Evolutionary conservation across 2,329 filamentous ascomycete species (phyloP).

Genomic region (Metarhizium rileyi): DNA sequence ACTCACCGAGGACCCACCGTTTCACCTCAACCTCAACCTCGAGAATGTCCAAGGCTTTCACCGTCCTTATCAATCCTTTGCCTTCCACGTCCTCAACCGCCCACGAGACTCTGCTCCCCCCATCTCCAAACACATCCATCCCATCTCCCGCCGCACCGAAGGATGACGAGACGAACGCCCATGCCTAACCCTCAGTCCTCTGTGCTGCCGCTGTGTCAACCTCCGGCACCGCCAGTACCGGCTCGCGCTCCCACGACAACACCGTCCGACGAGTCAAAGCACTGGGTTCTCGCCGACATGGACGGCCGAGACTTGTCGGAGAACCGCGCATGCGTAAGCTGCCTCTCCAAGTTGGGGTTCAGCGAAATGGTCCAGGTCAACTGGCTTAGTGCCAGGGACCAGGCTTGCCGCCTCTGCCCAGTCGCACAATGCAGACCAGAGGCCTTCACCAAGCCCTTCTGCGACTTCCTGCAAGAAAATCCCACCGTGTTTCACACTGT

Average conservation of each 20-base stretch:
- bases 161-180: constrained; percentile 37
- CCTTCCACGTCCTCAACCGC: neutral
- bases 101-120: neutral
- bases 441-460: constrained; percentile 73
- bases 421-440: constrained; percentile 39
- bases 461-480: constrained; percentile 78
- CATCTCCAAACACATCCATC: neutral
- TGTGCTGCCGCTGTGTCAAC: constrained; percentile 34
- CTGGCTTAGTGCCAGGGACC: constrained; percentile 17
- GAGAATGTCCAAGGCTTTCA: too few species aligned
- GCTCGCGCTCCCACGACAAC: constrained; percentile 4
- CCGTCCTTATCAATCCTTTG: too few species aligned
- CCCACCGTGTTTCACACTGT: constrained; percentile 93
- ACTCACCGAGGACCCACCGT: too few species aligned
- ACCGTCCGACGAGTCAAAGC: constrained; percentile 17
- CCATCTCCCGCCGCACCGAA: constrained; percentile 7
- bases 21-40: too few species aligned
- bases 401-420: constrained; percentile 27
- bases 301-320: constrained; percentile 23
- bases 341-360: constrained; percentile 24
- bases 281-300: constrained; percentile 40
- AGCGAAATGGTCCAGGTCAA: constrained; percentile 21
- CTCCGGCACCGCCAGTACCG: constrained; percentile 18
- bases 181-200: constrained; percentile 34
- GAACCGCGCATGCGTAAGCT: constrained; percentile 28